These are phyloP conservation scores for Fragaria ananassa DNA, from an alignment of 306 rosid species.

Conservation along the genomic window DNA sequence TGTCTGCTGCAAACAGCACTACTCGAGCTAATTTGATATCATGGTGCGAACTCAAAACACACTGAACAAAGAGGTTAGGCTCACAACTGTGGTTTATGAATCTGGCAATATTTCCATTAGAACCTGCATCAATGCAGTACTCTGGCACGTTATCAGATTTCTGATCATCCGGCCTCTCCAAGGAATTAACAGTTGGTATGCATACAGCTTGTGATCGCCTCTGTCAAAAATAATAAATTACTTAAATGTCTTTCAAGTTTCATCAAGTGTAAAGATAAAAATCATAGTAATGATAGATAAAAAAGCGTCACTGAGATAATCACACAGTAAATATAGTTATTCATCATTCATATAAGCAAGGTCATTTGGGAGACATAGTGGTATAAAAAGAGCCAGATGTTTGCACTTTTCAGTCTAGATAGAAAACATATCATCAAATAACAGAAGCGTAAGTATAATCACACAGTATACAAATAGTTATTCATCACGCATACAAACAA, in stretches of 20 bases:
- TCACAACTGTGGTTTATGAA: constrained; percentile 94
- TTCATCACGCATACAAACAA: too few species aligned
- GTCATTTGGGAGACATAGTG: too few species aligned
- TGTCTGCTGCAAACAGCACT: constrained; percentile 91
- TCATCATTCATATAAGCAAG: too few species aligned
- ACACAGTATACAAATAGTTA: too few species aligned
- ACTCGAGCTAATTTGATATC: constrained; percentile 81
- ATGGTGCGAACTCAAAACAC: constrained; percentile 82
- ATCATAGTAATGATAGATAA: background rate
- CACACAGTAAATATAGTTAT: too few species aligned
- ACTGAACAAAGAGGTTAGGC: constrained; percentile 93
- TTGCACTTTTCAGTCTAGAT: too few species aligned
- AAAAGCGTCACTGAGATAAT: too few species aligned
- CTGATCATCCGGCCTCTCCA: constrained; percentile 56
- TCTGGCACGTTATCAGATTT: constrained; percentile 64
- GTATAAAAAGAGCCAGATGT: too few species aligned
- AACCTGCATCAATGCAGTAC: constrained; percentile 87
- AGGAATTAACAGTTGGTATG: constrained; percentile 30
- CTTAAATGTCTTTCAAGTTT: background rate
- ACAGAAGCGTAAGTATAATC: too few species aligned
- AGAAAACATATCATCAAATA: too few species aligned
- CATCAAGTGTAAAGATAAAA: background rate
- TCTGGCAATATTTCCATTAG: constrained; percentile 78
- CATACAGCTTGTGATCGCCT: constrained; percentile 58
- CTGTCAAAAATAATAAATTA: constrained; percentile 37